Evolutionary conservation across 2,329 filamentous ascomycete genomes (phyloP).

Genomic region (Apiospora koreana): DNA sequence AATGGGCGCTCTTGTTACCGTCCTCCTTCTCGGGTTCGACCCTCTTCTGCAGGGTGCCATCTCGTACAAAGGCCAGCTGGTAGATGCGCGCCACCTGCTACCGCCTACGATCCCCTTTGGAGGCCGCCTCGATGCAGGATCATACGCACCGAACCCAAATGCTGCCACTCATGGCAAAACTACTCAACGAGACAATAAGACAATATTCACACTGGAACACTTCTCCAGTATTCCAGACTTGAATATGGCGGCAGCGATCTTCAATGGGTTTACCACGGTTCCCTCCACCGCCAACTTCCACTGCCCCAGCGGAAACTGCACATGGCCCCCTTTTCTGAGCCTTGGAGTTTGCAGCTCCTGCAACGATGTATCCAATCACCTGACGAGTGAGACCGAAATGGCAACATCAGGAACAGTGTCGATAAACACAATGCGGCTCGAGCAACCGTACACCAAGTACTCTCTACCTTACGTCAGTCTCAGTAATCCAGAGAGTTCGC

Average conservation of each 20-base stretch:
- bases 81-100: background rate
- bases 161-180: background rate
- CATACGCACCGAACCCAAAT: background rate
- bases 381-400: background rate
- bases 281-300: background rate
- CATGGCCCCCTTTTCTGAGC: background rate
- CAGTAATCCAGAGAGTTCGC: background rate
- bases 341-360: constrained; percentile 9
- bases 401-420: background rate
- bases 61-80: background rate
- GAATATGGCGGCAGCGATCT: constrained; percentile 2
- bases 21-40: constrained; percentile 8
- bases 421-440: background rate
- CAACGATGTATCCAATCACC: background rate
- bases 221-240: constrained; percentile 7
- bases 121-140: background rate
- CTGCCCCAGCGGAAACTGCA: constrained; percentile 10
- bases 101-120: background rate
- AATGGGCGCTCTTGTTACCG: background rate
- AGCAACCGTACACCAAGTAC: background rate
- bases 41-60: constrained; percentile 8
- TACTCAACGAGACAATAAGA: background rate
- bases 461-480: background rate
- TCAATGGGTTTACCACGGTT: background rate
- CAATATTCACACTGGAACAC: background rate